A percentile compares a stretch with the other conserved stretches of the same genome.
Conservation (phyloP, 2,329 filamentous ascomycete species). For the Aspergillus ruber region DNA sequence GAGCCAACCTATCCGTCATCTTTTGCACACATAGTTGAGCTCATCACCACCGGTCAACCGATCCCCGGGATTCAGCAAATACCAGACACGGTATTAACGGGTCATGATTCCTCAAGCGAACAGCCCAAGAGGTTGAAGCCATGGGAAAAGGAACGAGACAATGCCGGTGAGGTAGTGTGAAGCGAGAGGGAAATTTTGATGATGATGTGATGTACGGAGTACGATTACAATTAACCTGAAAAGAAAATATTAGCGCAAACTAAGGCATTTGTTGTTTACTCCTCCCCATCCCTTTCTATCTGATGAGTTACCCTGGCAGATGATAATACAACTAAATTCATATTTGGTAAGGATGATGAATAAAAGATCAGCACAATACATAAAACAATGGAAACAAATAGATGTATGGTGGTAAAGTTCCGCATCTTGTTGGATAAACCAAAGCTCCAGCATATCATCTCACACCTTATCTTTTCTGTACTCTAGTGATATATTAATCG, state of each 20-base stretch:
- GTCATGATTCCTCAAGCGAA: constrained; percentile 56
- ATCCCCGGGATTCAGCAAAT: constrained; percentile 86
- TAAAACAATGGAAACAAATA: not conserved
- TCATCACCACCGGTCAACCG: constrained; percentile 73
- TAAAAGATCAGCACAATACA: not conserved
- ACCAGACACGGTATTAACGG: constrained; percentile 68
- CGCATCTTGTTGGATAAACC: constrained; percentile 8
- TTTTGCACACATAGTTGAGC: constrained; percentile 78
- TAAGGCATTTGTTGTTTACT: not conserved
- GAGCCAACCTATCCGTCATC: constrained; percentile 66
- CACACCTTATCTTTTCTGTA: constrained; percentile 11
- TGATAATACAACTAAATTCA: not conserved
- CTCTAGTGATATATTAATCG: constrained; percentile 14
- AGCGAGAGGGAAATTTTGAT: no score
- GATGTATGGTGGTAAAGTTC: not conserved
- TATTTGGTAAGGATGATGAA: not conserved
- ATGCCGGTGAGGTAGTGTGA: not conserved
- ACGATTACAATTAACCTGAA: not conserved
- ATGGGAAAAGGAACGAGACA: constrained; percentile 62
- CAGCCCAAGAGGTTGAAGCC: constrained; percentile 58
- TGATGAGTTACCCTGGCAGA: not conserved
- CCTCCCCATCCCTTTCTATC: not conserved
- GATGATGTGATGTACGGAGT: no score
- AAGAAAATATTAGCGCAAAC: constrained; percentile 2
- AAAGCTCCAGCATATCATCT: constrained; percentile 13